These are phyloP conservation scores for Apiospora kogelbergensis DNA, from an alignment of 2,329 filamentous ascomycete genomes.

Conservation along the genomic window DNA sequence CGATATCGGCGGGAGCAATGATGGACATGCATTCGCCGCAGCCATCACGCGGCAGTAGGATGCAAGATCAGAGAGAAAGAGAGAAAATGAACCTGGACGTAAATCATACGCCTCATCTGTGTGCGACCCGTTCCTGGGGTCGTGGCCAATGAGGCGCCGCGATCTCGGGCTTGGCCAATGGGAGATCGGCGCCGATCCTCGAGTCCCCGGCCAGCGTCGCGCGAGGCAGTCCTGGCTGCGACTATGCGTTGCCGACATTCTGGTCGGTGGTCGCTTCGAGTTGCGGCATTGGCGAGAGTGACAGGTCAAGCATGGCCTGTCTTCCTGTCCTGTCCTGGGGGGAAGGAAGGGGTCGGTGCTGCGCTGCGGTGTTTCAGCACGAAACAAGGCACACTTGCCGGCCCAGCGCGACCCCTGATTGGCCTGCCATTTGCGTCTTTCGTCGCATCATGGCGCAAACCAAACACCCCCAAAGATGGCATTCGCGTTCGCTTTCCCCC, in stretches of 20 bases:
- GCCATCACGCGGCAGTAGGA: neutral
- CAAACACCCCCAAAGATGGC: neutral
- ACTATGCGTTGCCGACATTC: neutral
- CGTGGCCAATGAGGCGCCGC: neutral
- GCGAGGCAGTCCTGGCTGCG: neutral
- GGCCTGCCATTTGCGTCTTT: neutral
- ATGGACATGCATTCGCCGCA: neutral
- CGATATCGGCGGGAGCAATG: neutral
- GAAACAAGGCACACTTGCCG: neutral
- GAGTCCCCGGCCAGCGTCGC: neutral
- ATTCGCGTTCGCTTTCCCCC: neutral
- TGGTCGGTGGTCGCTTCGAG: neutral
- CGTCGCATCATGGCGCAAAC: neutral
- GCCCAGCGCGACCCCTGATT: neutral
- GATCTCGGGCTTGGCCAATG: neutral
- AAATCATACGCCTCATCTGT: slow-evolving; percentile 4
- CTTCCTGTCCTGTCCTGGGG: neutral
- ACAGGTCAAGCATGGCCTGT: neutral
- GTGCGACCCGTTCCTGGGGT: neutral
- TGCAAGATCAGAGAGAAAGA: neutral
- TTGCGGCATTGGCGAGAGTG: neutral
- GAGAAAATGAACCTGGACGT: neutral
- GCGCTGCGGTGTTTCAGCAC: neutral
- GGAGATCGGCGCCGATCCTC: neutral
- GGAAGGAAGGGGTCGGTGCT: neutral